These are phyloP conservation scores for Aplosporella prunicola DNA, from an alignment of 2,329 filamentous ascomycete species.

Conservation along the genomic window DNA sequence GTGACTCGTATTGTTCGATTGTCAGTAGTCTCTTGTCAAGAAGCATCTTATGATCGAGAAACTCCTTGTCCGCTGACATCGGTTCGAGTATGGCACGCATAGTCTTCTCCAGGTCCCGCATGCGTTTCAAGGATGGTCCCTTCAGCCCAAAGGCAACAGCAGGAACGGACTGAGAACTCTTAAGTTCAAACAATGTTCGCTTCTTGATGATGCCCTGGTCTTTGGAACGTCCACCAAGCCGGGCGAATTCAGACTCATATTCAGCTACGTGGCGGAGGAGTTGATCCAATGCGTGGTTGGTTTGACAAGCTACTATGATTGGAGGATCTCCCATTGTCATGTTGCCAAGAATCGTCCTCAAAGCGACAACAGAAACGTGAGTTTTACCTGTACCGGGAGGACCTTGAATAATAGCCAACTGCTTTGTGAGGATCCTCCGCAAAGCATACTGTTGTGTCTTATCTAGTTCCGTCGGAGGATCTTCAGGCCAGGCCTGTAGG, in stretches of 20 bases:
- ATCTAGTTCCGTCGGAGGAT: conserved; percentile 48
- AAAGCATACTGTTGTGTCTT: conserved; percentile 61
- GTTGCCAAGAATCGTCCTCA: conserved; percentile 57
- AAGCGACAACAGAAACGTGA: conserved; percentile 62
- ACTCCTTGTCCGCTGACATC: conserved; percentile 30
- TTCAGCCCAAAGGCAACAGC: conserved; percentile 28
- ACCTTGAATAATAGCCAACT: conserved; percentile 70
- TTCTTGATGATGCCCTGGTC: conserved; percentile 53
- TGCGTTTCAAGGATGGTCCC: conserved; percentile 28
- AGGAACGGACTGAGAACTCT: conserved; percentile 8
- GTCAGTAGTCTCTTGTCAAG: conserved; percentile 49
- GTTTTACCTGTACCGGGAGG: conserved; percentile 78
- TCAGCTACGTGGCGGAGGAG: conserved; percentile 55
- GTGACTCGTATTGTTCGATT: conserved; percentile 51
- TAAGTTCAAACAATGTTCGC: conserved; percentile 50
- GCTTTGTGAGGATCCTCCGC: conserved; percentile 58
- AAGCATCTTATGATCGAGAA: conserved; percentile 49
- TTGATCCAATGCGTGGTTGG: conserved; percentile 85
- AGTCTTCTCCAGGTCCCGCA: conserved; percentile 35
- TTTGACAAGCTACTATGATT: conserved; percentile 74
- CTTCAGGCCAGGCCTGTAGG: conserved; percentile 44
- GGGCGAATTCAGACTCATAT: conserved; percentile 54
- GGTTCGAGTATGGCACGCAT: conserved; percentile 36
- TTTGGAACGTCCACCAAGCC: conserved; percentile 60
- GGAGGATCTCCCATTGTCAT: conserved; percentile 48